A percentile compares a stretch with the other conserved stretches of the same genome.
Conservation (phyloP, 176 grass and related monocot species). For the Puccinellia tenuiflora region DNA sequence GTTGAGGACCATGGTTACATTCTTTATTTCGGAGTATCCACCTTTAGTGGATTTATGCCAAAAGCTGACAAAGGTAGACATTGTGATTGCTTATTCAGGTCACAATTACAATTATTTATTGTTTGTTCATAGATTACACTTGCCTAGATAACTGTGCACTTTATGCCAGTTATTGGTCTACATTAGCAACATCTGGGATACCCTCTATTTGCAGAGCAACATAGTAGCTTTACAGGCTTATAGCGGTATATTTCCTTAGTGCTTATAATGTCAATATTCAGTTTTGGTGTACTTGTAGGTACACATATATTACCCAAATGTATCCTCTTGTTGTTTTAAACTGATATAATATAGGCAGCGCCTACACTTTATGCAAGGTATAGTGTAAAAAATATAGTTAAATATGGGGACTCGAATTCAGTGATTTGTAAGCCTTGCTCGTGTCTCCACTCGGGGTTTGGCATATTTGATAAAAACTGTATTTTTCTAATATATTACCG, state of each 20-base stretch:
- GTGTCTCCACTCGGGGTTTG: neutral
- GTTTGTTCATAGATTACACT: conserved; percentile 1
- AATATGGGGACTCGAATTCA: neutral
- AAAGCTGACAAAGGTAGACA: conserved; percentile 54
- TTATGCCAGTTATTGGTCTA: neutral
- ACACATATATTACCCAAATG: neutral
- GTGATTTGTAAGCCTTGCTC: neutral
- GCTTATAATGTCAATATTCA: neutral
- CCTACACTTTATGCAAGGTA: neutral
- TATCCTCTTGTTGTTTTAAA: conserved; percentile 9
- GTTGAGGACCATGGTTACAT: conserved; percentile 96
- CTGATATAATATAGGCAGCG: neutral
- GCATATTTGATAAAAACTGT: neutral
- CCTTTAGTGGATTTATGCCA: conserved; percentile 92
- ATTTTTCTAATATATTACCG: neutral
- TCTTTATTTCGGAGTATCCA: conserved; percentile 84
- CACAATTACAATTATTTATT: neutral
- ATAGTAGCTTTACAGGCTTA: neutral
- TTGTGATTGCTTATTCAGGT: neutral
- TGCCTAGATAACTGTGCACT: neutral
- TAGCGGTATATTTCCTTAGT: neutral
- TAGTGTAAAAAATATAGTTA: neutral
- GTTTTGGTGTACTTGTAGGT: neutral
- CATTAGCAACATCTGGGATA: neutral
- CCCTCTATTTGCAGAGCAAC: neutral